Evolutionary conservation across 129 eudicot species (phyloP).

Genomic region (Daucus carota): DH1_v3.0 NC_030384.2:30307501-30308000

Average conservation of each 20-base stretch:
- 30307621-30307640: neutral
- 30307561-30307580: neutral
- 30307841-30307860: constrained; percentile 83
- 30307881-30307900: constrained; percentile 97
- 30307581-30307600: neutral
- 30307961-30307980: constrained; percentile 97
- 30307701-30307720: constrained; percentile 90
- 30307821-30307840: constrained; percentile 81
- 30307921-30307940: constrained; percentile 75
- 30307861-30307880: constrained; percentile 88
- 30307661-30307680: constrained; percentile 73
- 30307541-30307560: constrained; percentile 55
- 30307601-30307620: neutral
- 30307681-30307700: constrained; percentile 88
- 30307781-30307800: constrained; percentile 97
- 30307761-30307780: constrained; percentile 99
- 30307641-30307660: constrained; percentile 50
- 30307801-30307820: constrained; percentile 85
- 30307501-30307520: constrained; percentile 92
- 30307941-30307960: constrained; percentile 91
- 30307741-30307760: constrained; percentile 94
- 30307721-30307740: constrained; percentile 86
- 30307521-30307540: constrained; percentile 82
- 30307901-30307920: constrained; percentile 93
- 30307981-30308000: constrained; percentile 92